Base-by-base conservation (phyloP, 148 eudicot species). In the Fagopyrum homotropicum region DNA sequence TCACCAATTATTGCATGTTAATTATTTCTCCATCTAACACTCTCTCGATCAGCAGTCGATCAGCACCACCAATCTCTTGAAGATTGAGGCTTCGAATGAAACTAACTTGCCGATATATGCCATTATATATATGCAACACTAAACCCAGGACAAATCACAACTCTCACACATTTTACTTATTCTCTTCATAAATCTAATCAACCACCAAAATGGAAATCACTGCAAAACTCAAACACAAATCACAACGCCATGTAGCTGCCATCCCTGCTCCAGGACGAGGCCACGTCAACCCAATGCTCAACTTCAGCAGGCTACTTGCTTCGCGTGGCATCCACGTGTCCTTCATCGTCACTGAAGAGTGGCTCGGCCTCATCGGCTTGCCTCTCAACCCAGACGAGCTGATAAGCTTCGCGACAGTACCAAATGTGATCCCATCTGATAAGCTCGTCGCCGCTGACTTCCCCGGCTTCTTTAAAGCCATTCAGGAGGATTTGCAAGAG, bases 341-440 rank as follows among this genome's bases (percentile, higher is more conserved):
- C n/a, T 30, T 66, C 71, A 66, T 66, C 44, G 45, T 66, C 16
- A 66, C 71, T 5, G 45, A 66, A 30, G 71, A 66, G 46, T 66
- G 71, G 71, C 71, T 66, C 8, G 45, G 15, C 71, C 71, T 66
- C 44, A 15, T 66, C 71, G 11, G 45, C 44, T 66, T 46, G 11
- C n/a, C 44, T 66, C 71, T 45, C 15, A 66, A 30, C 8, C 44
- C 71, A 66, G 44, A 22, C 61, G 61, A 56, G 14, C 26, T 8
- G 11, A 35, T 35, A 35, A 1, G 3, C 40, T 35, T 35, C 40
- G 40, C 3, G 15, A 11, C 59, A 1, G 12, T n/a, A 1, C 59
- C 59, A 54, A 54, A 54, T 40, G 78, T 81, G 2, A 49, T 78
- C 7, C 83, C 83, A 9, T 74, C 83, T 4, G 80, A 81, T 73